Conservation (phyloP, 2,329 filamentous ascomycete genomes). For the Cercospora zeae-maydis region DNA sequence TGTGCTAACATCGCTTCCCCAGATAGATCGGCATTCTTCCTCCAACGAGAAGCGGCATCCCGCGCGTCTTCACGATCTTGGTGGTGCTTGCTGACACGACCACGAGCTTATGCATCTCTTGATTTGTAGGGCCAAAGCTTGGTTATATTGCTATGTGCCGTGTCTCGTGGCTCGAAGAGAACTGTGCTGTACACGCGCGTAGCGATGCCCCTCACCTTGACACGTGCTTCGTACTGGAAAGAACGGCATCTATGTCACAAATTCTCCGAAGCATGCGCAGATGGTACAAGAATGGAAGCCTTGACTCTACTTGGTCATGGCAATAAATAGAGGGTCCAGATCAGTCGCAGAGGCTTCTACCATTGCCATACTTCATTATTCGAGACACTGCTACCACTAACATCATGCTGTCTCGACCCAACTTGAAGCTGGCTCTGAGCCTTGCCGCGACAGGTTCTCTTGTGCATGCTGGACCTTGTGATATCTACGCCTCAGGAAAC, state of each 20-base stretch:
- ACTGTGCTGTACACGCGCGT: not conserved
- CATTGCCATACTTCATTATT: not conserved
- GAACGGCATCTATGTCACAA: not conserved
- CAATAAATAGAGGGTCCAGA: not conserved
- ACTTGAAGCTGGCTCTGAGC: conserved; percentile 15
- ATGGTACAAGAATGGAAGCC: not conserved
- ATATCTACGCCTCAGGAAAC: conserved; percentile 57
- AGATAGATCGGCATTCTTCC: conserved; percentile 7
- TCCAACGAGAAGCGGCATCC: conserved; percentile 3
- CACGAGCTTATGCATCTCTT: conserved; percentile 6
- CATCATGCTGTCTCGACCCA: conserved; percentile 17
- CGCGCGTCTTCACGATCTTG: not conserved
- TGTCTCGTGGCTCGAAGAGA: not conserved
- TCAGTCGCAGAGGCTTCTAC: not conserved
- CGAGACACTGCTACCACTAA: not conserved
- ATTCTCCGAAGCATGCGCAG: not conserved
- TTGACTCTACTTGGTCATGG: not conserved
- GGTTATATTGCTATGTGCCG: not conserved
- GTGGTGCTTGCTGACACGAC: not conserved
- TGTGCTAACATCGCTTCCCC: not conserved
- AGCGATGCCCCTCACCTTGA: not conserved
- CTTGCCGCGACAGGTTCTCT: conserved; percentile 16
- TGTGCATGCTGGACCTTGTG: conserved; percentile 54
- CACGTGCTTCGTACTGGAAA: not conserved
- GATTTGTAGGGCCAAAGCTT: not conserved